These are phyloP conservation scores for Dictyostelium firmibasis DNA, from an alignment of 78 protist species.

Conservation along the genomic window DNA sequence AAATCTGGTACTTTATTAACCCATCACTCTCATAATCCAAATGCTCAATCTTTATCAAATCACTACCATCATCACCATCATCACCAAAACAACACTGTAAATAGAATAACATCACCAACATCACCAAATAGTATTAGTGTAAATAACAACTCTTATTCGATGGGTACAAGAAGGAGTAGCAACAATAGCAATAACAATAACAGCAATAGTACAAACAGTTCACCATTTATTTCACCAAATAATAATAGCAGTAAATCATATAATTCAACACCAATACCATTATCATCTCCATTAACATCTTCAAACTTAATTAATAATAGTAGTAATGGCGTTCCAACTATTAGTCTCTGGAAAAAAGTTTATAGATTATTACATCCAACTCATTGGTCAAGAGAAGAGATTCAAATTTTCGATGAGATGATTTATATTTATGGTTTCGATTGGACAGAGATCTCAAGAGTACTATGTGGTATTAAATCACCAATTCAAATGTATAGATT, in stretches of 20 bases:
- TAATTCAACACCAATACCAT: background rate
- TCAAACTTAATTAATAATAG: background rate
- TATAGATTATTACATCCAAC: conserved; percentile 6
- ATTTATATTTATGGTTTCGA: conserved; percentile 26
- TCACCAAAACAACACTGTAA: background rate
- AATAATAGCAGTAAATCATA: background rate
- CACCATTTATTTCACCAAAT: background rate
- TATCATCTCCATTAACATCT: background rate
- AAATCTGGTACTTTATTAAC: conserved; percentile 24
- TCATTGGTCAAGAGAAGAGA: conserved; percentile 34
- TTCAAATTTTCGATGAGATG: conserved; percentile 7
- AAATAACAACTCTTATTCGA: background rate
- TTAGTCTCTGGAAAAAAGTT: conserved; percentile 24
- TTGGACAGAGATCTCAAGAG: conserved; percentile 50
- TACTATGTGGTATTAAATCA: conserved; percentile 54
- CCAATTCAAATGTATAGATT: conserved; percentile 55
- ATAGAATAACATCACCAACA: conserved; percentile 1
- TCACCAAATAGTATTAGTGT: background rate
- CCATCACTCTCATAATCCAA: background rate
- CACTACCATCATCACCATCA: background rate
- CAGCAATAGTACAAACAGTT: background rate
- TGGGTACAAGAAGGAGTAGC: background rate
- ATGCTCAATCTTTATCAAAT: background rate
- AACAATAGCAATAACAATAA: background rate
- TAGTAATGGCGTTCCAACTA: background rate